These are phyloP conservation scores for Penicillium ucsense DNA, from an alignment of 495 filamentous ascomycete species.

Conservation along the genomic window DNA sequence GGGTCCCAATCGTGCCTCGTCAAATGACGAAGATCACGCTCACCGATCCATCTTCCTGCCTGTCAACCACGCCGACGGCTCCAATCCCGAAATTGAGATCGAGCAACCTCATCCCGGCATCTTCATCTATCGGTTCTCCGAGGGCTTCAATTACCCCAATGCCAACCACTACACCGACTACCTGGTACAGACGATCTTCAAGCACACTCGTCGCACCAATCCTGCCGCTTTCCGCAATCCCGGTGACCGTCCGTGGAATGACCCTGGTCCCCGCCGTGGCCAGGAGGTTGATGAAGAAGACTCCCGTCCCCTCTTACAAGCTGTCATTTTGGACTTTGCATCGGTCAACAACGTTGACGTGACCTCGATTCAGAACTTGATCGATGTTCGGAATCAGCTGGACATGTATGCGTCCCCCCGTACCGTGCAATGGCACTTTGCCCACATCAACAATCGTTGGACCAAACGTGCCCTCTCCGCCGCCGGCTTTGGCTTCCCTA, in stretches of 20 bases:
- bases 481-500: constrained; percentile 87
- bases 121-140: constrained; percentile 95
- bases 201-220: constrained; percentile 69
- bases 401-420: constrained; percentile 80
- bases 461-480: constrained; percentile 89
- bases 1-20: constrained; percentile 23
- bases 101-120: constrained; percentile 81
- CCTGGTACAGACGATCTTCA: constrained; percentile 64
- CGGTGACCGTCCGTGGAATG: constrained; percentile 94
- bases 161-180: constrained; percentile 84
- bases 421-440: constrained; percentile 91
- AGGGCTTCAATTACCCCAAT: constrained; percentile 96
- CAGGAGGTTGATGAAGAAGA: constrained; percentile 33
- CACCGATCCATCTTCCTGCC: constrained; percentile 81
- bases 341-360: constrained; percentile 96
- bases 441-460: constrained; percentile 93
- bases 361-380: constrained; percentile 87
- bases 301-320: constrained; percentile 69
- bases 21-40: constrained; percentile 19
- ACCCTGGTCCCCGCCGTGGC: constrained; percentile 67
- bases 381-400: constrained; percentile 96
- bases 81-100: constrained; percentile 76
- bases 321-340: constrained; percentile 89
- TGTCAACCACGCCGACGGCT: constrained; percentile 76
- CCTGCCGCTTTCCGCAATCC: constrained; percentile 46